Evolutionary conservation across 2,329 filamentous ascomycete genomes (phyloP), one percentile per base, ranked within the genome.

Genomic region (Clarireedia sp.): DNA sequence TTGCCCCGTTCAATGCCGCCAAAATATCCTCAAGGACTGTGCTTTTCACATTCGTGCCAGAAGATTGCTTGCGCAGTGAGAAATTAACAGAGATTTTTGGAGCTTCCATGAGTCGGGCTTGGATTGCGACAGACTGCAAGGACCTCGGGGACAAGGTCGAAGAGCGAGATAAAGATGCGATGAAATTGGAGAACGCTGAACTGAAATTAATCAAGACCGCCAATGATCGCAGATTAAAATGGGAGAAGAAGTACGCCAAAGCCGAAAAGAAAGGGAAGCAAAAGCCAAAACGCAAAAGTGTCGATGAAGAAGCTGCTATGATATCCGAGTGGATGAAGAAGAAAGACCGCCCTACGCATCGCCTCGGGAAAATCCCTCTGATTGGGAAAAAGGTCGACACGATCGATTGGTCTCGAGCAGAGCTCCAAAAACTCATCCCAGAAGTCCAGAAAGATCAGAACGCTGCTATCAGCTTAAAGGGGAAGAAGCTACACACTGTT

Each of bases 351-450:
- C 90, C 90, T 1, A 83, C 85, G 1, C 90, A 95, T 66, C 80
- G 81, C 21, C 72, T 84, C 51, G 87, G 86, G 68, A 76, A 79
- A 2, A 70, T 92, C n/a, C 80, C 79, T 9, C 77, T 87, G 49
- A 80, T 92, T 59, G 88, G 90, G 60, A 86, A 90, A 67, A 94
- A 95, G 69, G 90, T 96, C 14, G 92, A 99, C 72, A 95, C 91
- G 0, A 96, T 99, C 69, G 83, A 91, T 59, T 96, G 87, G 86
- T 87, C 83, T 58, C 86, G 94, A 54, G 75, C 78, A 0, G 89
- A 96, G 69, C 82, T 96, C 49, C 80, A 85, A 61, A 83, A 83
- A 54, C 80, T 94, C 41, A 83, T 85, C 51, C 84, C 87, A 0
- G 78, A 87, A 59, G 85, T 90, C 26, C 78, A 87, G 49, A 76